A percentile compares a stretch with the other conserved stretches of the same genome.
Evolutionary conservation across 345 rosid genomes (phyloP).

Genomic region (Populus simonii): DNA sequence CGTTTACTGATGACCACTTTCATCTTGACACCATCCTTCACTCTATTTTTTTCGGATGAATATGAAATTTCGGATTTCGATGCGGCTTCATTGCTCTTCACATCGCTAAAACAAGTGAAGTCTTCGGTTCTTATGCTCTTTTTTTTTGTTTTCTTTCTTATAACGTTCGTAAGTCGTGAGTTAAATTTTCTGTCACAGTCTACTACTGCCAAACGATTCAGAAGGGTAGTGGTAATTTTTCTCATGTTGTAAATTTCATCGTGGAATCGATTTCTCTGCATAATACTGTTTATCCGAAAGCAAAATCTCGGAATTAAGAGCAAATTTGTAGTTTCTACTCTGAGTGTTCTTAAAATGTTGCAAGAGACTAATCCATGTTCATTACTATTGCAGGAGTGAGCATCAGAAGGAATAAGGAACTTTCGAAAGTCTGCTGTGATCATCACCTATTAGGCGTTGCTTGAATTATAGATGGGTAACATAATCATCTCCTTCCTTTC

Average conservation of each 20-base stretch:
- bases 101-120: background rate
- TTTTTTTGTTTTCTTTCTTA: too few species aligned
- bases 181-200: background rate
- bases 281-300: too few species aligned
- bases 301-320: too few species aligned
- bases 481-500: conserved; percentile 1
- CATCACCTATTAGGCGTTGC: too few species aligned
- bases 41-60: background rate
- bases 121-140: background rate
- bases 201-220: background rate
- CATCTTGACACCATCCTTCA: background rate
- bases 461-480: background rate
- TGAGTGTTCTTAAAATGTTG: too few species aligned
- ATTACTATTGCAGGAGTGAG: too few species aligned
- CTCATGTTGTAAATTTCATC: background rate
- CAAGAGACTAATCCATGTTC: too few species aligned
- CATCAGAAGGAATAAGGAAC: too few species aligned
- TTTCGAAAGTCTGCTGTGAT: too few species aligned
- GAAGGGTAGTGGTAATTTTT: background rate
- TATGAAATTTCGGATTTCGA: too few species aligned
- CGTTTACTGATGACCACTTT: background rate
- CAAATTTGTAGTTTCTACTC: too few species aligned
- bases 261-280: too few species aligned
- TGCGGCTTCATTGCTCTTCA: background rate
- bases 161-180: background rate